Percentiles rank a stretch among this genome's conserved stretches.
Evolutionary conservation across 2,329 filamentous ascomycete species (phyloP).

Genomic region (Trichoderma simmonsii): DNA sequence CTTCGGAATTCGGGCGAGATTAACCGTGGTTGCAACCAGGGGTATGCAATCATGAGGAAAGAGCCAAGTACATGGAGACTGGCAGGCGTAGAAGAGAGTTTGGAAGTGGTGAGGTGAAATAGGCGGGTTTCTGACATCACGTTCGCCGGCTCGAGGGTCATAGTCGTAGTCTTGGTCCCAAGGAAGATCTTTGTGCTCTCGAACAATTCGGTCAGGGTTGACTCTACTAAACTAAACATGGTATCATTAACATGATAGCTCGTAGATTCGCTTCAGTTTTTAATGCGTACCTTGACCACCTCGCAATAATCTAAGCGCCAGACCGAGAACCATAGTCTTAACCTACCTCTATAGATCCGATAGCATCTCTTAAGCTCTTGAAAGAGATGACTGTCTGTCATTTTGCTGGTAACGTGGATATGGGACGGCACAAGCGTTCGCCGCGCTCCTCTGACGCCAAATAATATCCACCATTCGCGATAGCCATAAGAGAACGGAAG

Average conservation of each 20-base stretch:
- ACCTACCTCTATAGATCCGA: not conserved
- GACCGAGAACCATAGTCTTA: not conserved
- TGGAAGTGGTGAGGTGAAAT: not conserved
- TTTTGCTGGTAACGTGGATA: not conserved
- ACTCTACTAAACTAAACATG: not conserved
- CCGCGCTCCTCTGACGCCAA: not conserved
- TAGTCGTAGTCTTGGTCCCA: not conserved
- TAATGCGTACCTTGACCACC: not conserved
- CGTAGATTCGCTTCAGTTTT: rapidly evolving
- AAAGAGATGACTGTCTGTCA: not conserved
- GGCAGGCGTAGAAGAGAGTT: not conserved
- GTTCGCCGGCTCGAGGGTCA: not conserved
- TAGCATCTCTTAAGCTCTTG: not conserved
- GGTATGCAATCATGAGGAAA: not conserved
- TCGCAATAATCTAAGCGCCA: not conserved
- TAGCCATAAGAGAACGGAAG: too few species aligned
- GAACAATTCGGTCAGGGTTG: not conserved
- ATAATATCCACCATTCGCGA: not conserved
- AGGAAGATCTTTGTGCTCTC: not conserved
- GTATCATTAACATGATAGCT: too few species aligned
- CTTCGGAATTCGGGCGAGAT: not conserved
- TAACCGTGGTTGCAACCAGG: not conserved
- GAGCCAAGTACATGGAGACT: not conserved
- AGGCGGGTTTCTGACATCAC: not conserved
- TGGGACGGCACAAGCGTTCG: not conserved